A percentile compares a stretch with the other conserved stretches of the same genome.
Evolutionary conservation across 2,329 filamentous ascomycete species (phyloP).

Genomic region (Beauveria varroae): DNA sequence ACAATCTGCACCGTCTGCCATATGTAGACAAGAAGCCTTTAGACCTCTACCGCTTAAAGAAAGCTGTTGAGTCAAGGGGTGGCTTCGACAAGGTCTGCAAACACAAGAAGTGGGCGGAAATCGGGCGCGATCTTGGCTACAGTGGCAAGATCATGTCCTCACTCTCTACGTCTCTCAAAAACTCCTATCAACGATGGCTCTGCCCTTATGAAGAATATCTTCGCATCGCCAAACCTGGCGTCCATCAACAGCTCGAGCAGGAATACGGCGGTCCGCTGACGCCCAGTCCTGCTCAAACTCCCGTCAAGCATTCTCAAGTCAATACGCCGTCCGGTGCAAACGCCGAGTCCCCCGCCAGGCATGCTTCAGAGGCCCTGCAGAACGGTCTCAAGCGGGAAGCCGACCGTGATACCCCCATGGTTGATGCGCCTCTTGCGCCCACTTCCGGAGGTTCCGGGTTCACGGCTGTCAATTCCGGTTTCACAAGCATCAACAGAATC

Average conservation of each 20-base stretch:
- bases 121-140: slow-evolving; percentile 91
- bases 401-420: slow-evolving; percentile 42
- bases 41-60: slow-evolving; percentile 92
- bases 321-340: slow-evolving; percentile 51
- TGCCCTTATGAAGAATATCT: slow-evolving; percentile 96
- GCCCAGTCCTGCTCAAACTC: slow-evolving; percentile 60
- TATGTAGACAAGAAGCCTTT: slow-evolving; percentile 97
- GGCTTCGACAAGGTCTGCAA: slow-evolving; percentile 97
- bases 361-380: slow-evolving; percentile 47
- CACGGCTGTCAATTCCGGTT: slow-evolving; percentile 45
- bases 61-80: slow-evolving; percentile 88
- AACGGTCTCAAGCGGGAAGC: slow-evolving; percentile 36
- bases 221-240: slow-evolving; percentile 80
- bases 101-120: slow-evolving; percentile 97
- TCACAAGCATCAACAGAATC: slow-evolving; percentile 58
- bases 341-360: slow-evolving; percentile 59
- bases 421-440: slow-evolving; percentile 34
- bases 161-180: slow-evolving; percentile 92
- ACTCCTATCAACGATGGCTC: slow-evolving; percentile 95
- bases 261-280: slow-evolving; percentile 91
- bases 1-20: slow-evolving; percentile 85
- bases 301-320: slow-evolving; percentile 58
- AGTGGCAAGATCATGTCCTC: slow-evolving; percentile 99
- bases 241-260: slow-evolving; percentile 90
- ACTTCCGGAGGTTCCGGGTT: slow-evolving; percentile 41